phyloP scores from a whole-genome alignment of 495 filamentous ascomycete species.

The Penicillium subrubescens region DNA sequence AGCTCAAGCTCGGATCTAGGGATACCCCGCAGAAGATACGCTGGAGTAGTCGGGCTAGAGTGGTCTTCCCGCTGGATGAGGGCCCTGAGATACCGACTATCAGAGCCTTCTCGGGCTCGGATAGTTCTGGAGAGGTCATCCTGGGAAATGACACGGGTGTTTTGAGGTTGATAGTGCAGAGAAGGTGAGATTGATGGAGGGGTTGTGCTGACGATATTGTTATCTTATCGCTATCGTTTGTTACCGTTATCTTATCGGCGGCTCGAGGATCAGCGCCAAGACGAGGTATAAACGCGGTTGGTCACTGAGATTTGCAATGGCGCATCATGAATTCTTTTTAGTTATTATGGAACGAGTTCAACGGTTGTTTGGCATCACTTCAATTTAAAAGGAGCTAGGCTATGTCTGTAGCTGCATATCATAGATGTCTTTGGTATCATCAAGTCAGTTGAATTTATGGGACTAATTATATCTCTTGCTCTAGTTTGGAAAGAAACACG shows the following conservation, averaged over 20 bases:
- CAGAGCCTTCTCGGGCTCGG: conserved; percentile 37
- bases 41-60: conserved; percentile 71
- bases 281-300: not conserved
- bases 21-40: conserved; percentile 57
- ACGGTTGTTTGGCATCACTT: too few relatives aligned
- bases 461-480: too few relatives aligned
- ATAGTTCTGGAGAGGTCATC: conserved; percentile 12
- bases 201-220: conserved; percentile 1
- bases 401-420: too few relatives aligned
- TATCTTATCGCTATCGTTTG: not conserved
- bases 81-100: conserved; percentile 74
- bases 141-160: conserved; percentile 5
- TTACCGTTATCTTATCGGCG: conserved; percentile 1
- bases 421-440: too few relatives aligned
- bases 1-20: conserved; percentile 1
- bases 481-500: too few relatives aligned
- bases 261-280: not conserved
- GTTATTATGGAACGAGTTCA: too few relatives aligned
- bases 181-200: not conserved
- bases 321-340: too few relatives aligned
- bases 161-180: not conserved
- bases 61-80: conserved; percentile 81
- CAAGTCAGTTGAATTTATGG: too few relatives aligned
- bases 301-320: too few relatives aligned
- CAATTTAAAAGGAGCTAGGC: too few relatives aligned